Evolutionary conservation across 805 yeast species (phyloP), one percentile per base, ranked within the genome.

Genomic region (Nakazawaea siamensis): DNA sequence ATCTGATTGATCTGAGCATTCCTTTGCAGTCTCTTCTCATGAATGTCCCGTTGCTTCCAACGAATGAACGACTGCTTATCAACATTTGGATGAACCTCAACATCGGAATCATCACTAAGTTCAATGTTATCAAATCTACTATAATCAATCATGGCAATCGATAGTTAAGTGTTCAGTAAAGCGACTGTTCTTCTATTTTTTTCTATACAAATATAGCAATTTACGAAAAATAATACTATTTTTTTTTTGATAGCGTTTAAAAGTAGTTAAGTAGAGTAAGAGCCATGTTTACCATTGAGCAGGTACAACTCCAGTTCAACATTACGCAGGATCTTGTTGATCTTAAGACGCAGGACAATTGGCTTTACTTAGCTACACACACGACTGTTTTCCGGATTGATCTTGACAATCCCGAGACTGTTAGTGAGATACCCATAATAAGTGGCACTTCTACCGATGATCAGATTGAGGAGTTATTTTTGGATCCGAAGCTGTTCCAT

Each of bases 121-220:
- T 92, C 98, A 40, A 92, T 74, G 54, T 86, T 85, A 58, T 92
- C 99, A 97, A 98, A 92, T 55, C 90, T 92, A 9, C 96, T 86
- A 60, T 92, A 92, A 56, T 92, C 98, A 45, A 92, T 77, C 37
- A 37, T 33, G n/a, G n/a, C 7, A 14, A n/a, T n/a, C n/a, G n/a
- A n/a, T n/a, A n/a, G n/a, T n/a, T n/a, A n/a, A n/a, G n/a, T n/a
- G n/a, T n/a, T n/a, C n/a, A n/a, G n/a, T n/a, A n/a, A n/a, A n/a
- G n/a, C n/a, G n/a, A n/a, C n/a, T n/a, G n/a, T n/a, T n/a, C n/a
- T n/a, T n/a, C n/a, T n/a, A n/a, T n/a, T n/a, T n/a, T n/a, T n/a
- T n/a, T n/a, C n/a, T n/a, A n/a, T n/a, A n/a, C n/a, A n/a, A n/a
- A n/a, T n/a, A n/a, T n/a, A n/a, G n/a, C n/a, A n/a, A n/a, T n/a